Evolutionary conservation across 129 eudicot species (phyloP), one percentile per base, ranked within the genome.

Genomic region (Chrysanthemum lavandulifolium): DNA sequence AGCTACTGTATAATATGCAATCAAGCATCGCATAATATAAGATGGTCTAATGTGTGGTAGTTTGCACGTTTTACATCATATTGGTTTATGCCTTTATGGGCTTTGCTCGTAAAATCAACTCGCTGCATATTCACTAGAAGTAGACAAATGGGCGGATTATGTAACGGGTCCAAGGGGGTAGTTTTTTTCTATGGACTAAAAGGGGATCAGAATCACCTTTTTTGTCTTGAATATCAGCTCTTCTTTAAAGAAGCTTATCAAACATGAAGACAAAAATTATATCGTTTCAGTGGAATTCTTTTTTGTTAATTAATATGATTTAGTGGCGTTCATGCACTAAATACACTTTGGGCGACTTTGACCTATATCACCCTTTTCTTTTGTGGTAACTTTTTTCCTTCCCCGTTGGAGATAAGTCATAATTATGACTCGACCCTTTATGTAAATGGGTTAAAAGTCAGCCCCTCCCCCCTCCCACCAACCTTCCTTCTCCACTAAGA

Each of bases 51-150:
- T 60, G 49, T 61, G 77, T 73, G 49, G 31, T 47, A 47, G 50
- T 50, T n/a, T 27, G 60, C 10, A 59, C 5, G 18, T 50, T 27
- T 61, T 50, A 64, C 51, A 62, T 73, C 61, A n/a, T 64, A 16
- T 5, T 31, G 54, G 36, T 43, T 16, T 3, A n/a, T n/a, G n/a
- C n/a, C n/a, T n/a, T n/a, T n/a, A 5, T 40, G 10, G 36, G 9
- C 23, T 36, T 7, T 54, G 21, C 45, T 33, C 9, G 7, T 61
- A 61, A 60, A 21, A 61, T 29, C 29, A n/a, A 27, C 47, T 61
- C 31, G 48, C 47, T 61, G 31, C 29, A 29, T 52, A n/a, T 12
- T 12, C 15, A n/a, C 14, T 13, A 52, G 57, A 52, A 18, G 18
- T 52, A n/a, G 57, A 52, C 15, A n/a, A n/a, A 13, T 52, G 57